phyloP scores from a whole-genome alignment of 225 moss, liverwort and hornwort genomes.

The Marchantia polymorpha region DNA sequence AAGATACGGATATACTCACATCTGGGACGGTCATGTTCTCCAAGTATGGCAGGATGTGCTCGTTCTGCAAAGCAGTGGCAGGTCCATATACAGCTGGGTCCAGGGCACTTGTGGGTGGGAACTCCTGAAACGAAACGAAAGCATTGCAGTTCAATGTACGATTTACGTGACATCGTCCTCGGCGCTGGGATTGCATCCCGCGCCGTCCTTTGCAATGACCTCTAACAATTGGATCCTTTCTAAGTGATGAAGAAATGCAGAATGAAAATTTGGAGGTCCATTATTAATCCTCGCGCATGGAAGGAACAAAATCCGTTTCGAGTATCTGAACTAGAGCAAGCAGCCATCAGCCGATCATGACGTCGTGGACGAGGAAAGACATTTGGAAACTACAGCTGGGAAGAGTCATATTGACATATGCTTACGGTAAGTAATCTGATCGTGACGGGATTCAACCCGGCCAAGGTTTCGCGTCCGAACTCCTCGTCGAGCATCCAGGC shows the following conservation, averaged over 20 bases:
- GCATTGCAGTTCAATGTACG: not conserved
- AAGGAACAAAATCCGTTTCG: not conserved
- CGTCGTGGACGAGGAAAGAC: not conserved
- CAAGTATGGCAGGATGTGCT: constrained; percentile 24
- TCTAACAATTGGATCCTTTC: not conserved
- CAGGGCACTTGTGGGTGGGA: constrained; percentile 23
- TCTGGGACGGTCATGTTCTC: constrained; percentile 16
- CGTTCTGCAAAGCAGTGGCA: constrained; percentile 18
- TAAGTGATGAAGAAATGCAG: no score
- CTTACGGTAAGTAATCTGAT: not conserved
- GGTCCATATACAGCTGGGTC: constrained; percentile 20
- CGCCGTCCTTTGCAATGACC: not conserved
- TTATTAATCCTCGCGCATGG: no score
- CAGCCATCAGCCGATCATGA: no score
- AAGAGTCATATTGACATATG: not conserved
- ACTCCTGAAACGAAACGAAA: constrained; percentile 6
- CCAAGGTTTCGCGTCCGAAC: constrained; percentile 21
- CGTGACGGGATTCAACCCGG: constrained; percentile 7
- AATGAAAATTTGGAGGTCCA: no score
- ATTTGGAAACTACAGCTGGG: not conserved
- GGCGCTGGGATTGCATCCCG: no score
- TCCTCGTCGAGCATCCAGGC: constrained; percentile 25
- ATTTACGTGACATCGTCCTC: no score
- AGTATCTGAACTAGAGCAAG: no score
- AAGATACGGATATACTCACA: not conserved